Evolutionary conservation across 164 flowering plant genomes (phyloP).

Genomic region (Nelumbo lutea): DNA sequence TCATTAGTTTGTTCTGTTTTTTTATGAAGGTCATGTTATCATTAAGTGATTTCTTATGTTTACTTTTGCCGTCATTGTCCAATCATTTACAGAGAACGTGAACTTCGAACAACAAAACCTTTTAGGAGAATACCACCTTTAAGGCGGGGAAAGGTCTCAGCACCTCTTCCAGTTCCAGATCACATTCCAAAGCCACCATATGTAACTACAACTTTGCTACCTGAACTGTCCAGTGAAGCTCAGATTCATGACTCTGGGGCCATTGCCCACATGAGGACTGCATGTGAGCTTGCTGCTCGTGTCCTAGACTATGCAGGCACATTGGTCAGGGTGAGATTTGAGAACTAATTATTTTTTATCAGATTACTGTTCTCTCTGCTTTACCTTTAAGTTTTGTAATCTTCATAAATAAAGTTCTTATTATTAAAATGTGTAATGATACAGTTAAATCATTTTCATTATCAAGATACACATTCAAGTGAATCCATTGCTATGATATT

Average conservation of each 20-base stretch:
- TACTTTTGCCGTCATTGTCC: not conserved
- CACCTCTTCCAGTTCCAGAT: constrained; percentile 70
- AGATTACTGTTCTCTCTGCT: not conserved
- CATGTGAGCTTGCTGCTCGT: constrained; percentile 91
- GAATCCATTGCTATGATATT: not conserved
- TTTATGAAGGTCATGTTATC: not conserved
- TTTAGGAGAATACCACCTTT: constrained; percentile 51
- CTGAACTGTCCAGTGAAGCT: constrained; percentile 61
- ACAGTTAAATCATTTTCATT: not conserved
- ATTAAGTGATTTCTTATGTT: not conserved
- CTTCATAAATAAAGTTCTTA: not conserved
- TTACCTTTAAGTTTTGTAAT: not conserved
- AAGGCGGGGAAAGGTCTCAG: constrained; percentile 79
- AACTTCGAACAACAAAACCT: constrained; percentile 32
- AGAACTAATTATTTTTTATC: not conserved
- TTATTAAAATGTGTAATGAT: not conserved
- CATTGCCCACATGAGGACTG: constrained; percentile 70
- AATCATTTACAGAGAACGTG: constrained; percentile 46
- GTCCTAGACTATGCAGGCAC: constrained; percentile 86
- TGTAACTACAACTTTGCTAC: constrained; percentile 41
- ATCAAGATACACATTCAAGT: not conserved
- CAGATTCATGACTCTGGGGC: constrained; percentile 81
- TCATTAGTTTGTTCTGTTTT: not conserved
- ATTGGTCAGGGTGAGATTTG: constrained; percentile 64
- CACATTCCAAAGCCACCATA: constrained; percentile 91